Evolutionary conservation across 2,329 filamentous ascomycete species (phyloP), one percentile per base, ranked within the genome.

Genomic region (Teratosphaeria epicoccoides): DNA sequence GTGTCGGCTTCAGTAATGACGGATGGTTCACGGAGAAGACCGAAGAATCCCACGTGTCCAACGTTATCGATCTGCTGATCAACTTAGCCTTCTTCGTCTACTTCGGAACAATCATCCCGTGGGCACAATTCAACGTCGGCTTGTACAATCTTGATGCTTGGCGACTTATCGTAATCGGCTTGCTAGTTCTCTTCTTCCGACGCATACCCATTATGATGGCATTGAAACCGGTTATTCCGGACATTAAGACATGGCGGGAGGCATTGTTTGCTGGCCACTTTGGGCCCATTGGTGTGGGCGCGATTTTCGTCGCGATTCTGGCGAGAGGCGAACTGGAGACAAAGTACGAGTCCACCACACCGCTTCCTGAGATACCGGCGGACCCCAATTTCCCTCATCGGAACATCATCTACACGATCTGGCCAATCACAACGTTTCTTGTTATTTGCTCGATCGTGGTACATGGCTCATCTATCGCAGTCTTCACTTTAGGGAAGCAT

Each of bases 11-110:
- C 75, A 96, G 90, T 61, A 98, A 98, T 69, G 93, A 98, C 66
- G 93, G 93, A 59, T 98, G 93, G 93, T 98, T 98, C 63, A 87
- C 87, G 14, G 87, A 96, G 65, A 96, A 96, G 76, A 98, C 93
- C 0, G 93, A 98, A 67, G 93, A 98, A 70, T 91, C 93, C 0
- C 93, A 97, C 68, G 93, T 98, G 9, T 97, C 91, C 68, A 97
- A 98, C 81, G 93, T 98, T 67, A 98, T 98, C 65, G 93, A 98
- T 75, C 71, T 98, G 68, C 75, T 98, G 55, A 83, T 98, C 73
- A 98, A 98, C 70, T 80, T 98, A 82, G 81, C 91, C 2, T 98
- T 97, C 70, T 98, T 98, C 69, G 93, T 98, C 61, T 98, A 93
- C 68, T 86, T 98, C 58, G 93, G 93, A 49, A 88, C 93, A 50